These are phyloP conservation scores for Aspergillus intermedius DNA, from an alignment of 2,329 filamentous ascomycete species.

Conservation along the genomic window DNA sequence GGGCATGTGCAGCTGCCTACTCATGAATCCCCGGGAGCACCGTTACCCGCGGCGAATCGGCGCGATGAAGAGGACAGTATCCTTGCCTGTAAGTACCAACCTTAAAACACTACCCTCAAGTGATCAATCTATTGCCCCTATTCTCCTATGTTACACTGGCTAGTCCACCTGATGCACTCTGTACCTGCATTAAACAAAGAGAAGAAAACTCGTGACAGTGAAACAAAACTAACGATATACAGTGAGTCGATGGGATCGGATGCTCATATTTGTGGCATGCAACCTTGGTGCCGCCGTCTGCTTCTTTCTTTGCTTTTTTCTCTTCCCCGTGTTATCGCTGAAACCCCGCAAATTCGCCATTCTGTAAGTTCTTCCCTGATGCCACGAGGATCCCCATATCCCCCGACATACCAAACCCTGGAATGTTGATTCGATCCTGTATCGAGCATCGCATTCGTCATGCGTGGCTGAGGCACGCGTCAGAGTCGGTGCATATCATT, in stretches of 20 bases:
- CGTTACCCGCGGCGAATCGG: slow-evolving; percentile 73
- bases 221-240: slow-evolving; percentile 16
- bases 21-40: slow-evolving; percentile 72
- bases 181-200: slow-evolving; percentile 27
- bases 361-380: slow-evolving; percentile 61
- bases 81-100: slow-evolving; percentile 74
- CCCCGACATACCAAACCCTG: slow-evolving; percentile 9
- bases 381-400: slow-evolving; percentile 1
- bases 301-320: slow-evolving; percentile 82
- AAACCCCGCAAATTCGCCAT: slow-evolving; percentile 92
- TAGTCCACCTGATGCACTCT: slow-evolving; percentile 28
- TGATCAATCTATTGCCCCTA: slow-evolving; percentile 6
- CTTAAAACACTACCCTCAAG: slow-evolving; percentile 2
- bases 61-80: slow-evolving; percentile 93
- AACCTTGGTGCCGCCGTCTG: slow-evolving; percentile 83
- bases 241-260: slow-evolving; percentile 97
- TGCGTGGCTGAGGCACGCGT: slow-evolving; percentile 9
- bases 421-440: slow-evolving; percentile 7
- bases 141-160: slow-evolving; percentile 13
- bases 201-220: background rate
- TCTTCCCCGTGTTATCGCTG: slow-evolving; percentile 76
- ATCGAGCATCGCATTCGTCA: slow-evolving; percentile 18
- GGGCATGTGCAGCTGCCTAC: slow-evolving; percentile 90
- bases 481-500: slow-evolving; percentile 3
- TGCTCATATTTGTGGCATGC: slow-evolving; percentile 86